Conservation (phyloP, 306 rosid species). For the Gleditsia sinensis region DNA sequence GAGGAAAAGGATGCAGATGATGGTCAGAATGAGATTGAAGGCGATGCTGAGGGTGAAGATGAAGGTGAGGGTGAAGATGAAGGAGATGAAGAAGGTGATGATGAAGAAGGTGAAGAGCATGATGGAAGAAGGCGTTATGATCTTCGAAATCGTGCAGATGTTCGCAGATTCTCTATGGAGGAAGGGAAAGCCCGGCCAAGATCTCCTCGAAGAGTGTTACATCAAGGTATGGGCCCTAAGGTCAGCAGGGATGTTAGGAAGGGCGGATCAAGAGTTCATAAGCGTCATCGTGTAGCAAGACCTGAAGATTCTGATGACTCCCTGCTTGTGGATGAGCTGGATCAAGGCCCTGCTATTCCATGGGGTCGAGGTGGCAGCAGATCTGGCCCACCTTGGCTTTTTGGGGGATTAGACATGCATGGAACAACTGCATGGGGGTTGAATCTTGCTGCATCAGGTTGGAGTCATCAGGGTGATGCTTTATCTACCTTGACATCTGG, state of each 20-base stretch:
- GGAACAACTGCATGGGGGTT: constrained; percentile 89
- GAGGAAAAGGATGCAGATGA: constrained; percentile 87
- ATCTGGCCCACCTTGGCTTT: constrained; percentile 92
- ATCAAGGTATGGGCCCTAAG: constrained; percentile 92
- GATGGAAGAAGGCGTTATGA: constrained; percentile 93
- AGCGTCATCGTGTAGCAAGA: constrained; percentile 83
- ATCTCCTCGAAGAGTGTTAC: constrained; percentile 91
- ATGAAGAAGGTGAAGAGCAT: constrained; percentile 72
- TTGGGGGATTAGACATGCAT: constrained; percentile 91
- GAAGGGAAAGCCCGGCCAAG: constrained; percentile 77
- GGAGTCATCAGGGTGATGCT: constrained; percentile 98
- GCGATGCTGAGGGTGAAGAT: constrained; percentile 65
- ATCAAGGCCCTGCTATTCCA: constrained; percentile 93
- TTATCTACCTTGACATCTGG: constrained; percentile 83
- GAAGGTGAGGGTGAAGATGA: constrained; percentile 62
- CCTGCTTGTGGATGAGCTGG: constrained; percentile 94
- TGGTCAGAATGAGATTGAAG: constrained; percentile 74
- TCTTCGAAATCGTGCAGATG: constrained; percentile 93
- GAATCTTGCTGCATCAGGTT: constrained; percentile 96
- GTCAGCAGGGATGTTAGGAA: constrained; percentile 88
- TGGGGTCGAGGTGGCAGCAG: constrained; percentile 92
- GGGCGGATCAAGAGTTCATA: constrained; percentile 90
- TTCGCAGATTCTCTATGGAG: constrained; percentile 80
- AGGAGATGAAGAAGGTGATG: constrained; percentile 57
- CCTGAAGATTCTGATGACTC: constrained; percentile 98